Percentiles rank a stretch among this genome's conserved stretches.
Conservation (phyloP, 495 filamentous ascomycete genomes). For the Cryomyces minteri region DNA sequence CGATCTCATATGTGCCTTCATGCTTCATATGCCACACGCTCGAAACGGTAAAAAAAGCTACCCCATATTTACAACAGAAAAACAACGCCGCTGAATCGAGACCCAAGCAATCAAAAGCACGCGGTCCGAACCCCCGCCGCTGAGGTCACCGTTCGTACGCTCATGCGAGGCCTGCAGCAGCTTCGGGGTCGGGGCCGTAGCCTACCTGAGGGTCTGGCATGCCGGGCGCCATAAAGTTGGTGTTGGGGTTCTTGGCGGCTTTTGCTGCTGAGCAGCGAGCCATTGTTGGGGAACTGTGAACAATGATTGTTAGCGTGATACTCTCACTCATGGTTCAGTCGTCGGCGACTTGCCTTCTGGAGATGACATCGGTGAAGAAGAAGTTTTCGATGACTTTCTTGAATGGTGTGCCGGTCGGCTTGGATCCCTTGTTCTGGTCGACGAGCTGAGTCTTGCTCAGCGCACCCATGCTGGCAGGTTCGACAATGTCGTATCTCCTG, state of each 20-base stretch:
- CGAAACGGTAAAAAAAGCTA: too few relatives aligned
- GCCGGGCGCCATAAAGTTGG: constrained; percentile 75
- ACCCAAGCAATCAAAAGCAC: too few relatives aligned
- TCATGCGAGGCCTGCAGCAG: too few relatives aligned
- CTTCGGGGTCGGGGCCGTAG: too few relatives aligned
- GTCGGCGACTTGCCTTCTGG: constrained; percentile 51
- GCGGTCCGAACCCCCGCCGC: too few relatives aligned
- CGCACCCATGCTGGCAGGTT: constrained; percentile 47
- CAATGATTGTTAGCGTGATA: constrained; percentile 15
- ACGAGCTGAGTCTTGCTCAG: constrained; percentile 83
- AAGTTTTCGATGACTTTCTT: constrained; percentile 83
- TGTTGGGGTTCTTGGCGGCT: constrained; percentile 45
- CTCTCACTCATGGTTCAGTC: neutral
- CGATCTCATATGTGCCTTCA: too few relatives aligned
- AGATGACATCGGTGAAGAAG: constrained; percentile 93
- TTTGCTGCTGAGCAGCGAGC: constrained; percentile 83
- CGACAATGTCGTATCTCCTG: constrained; percentile 76
- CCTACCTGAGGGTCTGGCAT: constrained; percentile 1
- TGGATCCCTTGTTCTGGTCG: constrained; percentile 81
- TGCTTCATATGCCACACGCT: too few relatives aligned
- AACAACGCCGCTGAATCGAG: too few relatives aligned
- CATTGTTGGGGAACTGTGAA: constrained; percentile 90
- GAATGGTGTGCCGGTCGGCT: constrained; percentile 45
- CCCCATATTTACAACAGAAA: too few relatives aligned
- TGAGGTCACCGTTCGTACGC: too few relatives aligned